These are phyloP conservation scores for Kwoniella sp. DNA, from an alignment of 768 basidiomycete species.

Conservation along the genomic window DNA sequence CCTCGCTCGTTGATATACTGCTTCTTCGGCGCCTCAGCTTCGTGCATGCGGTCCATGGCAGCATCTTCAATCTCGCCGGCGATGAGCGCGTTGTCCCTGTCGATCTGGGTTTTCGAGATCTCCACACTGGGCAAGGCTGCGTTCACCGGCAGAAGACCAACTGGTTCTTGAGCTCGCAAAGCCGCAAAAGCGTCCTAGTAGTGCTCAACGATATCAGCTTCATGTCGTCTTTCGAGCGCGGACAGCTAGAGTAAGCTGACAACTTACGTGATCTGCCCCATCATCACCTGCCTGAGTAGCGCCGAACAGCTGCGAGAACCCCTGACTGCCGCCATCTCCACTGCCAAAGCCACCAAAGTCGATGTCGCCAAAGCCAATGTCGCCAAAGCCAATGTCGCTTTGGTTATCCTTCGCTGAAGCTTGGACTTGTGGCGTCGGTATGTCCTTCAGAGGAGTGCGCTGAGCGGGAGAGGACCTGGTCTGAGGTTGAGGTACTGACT, in stretches of 20 bases:
- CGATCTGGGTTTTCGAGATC: constrained; percentile 45
- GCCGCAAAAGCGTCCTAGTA: constrained; percentile 32
- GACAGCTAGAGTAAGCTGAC: background rate
- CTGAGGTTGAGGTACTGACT: background rate
- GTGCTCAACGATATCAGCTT: constrained; percentile 5
- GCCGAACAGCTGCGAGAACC: constrained; percentile 54
- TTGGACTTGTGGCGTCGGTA: background rate
- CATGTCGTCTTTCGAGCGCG: background rate
- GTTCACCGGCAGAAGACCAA: constrained; percentile 33
- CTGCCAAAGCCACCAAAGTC: constrained; percentile 40
- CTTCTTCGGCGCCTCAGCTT: constrained; percentile 26
- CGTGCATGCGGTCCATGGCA: constrained; percentile 22
- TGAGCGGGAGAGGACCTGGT: background rate
- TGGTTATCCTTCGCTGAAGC: constrained; percentile 1
- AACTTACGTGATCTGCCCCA: constrained; percentile 21
- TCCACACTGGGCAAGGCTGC: constrained; percentile 41
- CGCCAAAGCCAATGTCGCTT: constrained; percentile 1
- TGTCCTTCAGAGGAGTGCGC: constrained; percentile 22
- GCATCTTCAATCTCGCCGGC: constrained; percentile 43
- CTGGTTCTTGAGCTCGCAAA: constrained; percentile 19
- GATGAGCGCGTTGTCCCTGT: constrained; percentile 44
- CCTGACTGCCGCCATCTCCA: constrained; percentile 31
- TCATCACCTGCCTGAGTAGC: constrained; percentile 35
- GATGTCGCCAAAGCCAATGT: constrained; percentile 18
- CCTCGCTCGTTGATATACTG: constrained; percentile 51